These are phyloP conservation scores for Naumovozyma dairenensis DNA, from an alignment of 805 yeast species.

Conservation along the genomic window DNA sequence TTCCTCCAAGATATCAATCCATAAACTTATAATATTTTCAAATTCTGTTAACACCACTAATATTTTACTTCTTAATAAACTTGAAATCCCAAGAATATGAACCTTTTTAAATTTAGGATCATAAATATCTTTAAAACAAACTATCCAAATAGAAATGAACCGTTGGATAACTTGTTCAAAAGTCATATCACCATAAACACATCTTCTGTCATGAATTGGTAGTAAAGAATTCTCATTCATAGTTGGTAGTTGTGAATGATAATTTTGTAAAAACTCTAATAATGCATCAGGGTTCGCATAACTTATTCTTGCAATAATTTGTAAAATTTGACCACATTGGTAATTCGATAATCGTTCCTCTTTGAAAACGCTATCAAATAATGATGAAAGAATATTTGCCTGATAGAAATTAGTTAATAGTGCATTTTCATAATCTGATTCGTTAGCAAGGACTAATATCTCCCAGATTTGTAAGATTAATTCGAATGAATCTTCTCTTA, in stretches of 20 bases:
- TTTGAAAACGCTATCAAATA: slow-evolving; percentile 24
- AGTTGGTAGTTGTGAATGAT: slow-evolving; percentile 17
- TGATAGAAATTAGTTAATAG: slow-evolving; percentile 20
- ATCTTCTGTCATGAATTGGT: slow-evolving; percentile 15
- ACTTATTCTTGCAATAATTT: slow-evolving; percentile 30
- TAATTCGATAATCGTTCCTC: slow-evolving; percentile 25
- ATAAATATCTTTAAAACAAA: slow-evolving; percentile 47
- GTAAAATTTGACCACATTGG: slow-evolving; percentile 28
- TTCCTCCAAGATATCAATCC: slow-evolving; percentile 61
- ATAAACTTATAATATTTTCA: slow-evolving; percentile 30
- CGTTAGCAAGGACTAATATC: slow-evolving; percentile 19
- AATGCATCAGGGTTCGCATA: slow-evolving; percentile 28
- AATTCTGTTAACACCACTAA: slow-evolving; percentile 24
- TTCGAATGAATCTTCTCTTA: slow-evolving; percentile 64
- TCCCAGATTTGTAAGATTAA: slow-evolving; percentile 35
- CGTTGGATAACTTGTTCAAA: slow-evolving; percentile 21
- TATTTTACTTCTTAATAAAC: slow-evolving; percentile 36
- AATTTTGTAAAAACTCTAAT: slow-evolving; percentile 23
- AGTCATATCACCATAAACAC: slow-evolving; percentile 19
- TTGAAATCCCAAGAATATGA: slow-evolving; percentile 50
- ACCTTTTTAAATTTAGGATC: slow-evolving; percentile 70
- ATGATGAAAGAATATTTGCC: slow-evolving; percentile 17
- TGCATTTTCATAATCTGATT: slow-evolving; percentile 15
- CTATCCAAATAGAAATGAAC: slow-evolving; percentile 31
- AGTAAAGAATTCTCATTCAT: slow-evolving; percentile 13